Conservation (phyloP, 345 rosid genomes). For the Lumnitzera racemosa region DNA sequence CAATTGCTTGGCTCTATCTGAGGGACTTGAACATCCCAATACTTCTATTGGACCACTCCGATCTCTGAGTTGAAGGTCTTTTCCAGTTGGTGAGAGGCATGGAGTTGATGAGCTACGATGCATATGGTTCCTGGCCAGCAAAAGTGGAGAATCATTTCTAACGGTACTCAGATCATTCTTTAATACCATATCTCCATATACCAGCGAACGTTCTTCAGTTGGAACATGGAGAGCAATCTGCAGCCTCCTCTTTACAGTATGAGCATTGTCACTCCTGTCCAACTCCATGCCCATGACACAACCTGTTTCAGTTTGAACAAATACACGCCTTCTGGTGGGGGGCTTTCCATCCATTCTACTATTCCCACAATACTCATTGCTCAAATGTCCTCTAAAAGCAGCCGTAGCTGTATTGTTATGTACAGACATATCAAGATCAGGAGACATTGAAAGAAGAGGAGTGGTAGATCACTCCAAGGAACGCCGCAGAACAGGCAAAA, state of each 20-base stretch:
- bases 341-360: conserved; percentile 23
- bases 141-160: conserved; percentile 33
- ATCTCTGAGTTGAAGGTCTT: conserved; percentile 31
- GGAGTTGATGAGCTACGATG: conserved; percentile 41
- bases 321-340: conserved; percentile 28
- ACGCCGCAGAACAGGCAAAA: conserved; percentile 8
- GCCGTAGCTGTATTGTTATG: conserved; percentile 23
- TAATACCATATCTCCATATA: conserved; percentile 30
- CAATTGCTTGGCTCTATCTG: conserved; percentile 12
- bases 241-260: conserved; percentile 34
- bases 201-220: conserved; percentile 33
- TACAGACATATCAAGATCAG: conserved; percentile 20
- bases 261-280: conserved; percentile 38
- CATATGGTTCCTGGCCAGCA: conserved; percentile 28
- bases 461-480: conserved; percentile 9
- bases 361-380: conserved; percentile 20
- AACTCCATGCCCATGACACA: conserved; percentile 35
- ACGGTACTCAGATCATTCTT: conserved; percentile 33
- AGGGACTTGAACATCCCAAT: conserved; percentile 25
- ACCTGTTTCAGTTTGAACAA: conserved; percentile 40
- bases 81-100: conserved; percentile 30
- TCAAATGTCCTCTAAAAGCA: conserved; percentile 15
- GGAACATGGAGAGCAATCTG: conserved; percentile 39
- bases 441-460: conserved; percentile 28
- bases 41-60: conserved; percentile 33